Percentiles rank a stretch among this genome's conserved stretches.
Conservation (phyloP, 192 early-diverging fungal species). For the Coemansia erecta region DNA sequence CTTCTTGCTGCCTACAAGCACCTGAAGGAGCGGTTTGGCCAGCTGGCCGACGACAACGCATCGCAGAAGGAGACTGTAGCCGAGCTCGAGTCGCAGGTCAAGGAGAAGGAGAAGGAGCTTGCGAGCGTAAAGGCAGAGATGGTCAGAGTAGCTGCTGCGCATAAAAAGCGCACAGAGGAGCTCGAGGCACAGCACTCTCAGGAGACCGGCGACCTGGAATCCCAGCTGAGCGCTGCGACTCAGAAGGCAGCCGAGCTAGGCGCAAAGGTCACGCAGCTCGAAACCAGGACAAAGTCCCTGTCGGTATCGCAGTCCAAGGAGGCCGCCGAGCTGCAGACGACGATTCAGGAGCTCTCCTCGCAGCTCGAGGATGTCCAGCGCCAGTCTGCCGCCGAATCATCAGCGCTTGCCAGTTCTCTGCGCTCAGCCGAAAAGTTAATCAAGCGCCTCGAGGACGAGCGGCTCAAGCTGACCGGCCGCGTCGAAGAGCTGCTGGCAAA, state of each 20-base stretch:
- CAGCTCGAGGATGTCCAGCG: slow-evolving; percentile 27
- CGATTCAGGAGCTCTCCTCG: slow-evolving; percentile 28
- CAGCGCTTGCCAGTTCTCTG: slow-evolving; percentile 10
- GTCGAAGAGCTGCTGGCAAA: slow-evolving; percentile 22
- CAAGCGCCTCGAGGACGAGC: slow-evolving; percentile 36
- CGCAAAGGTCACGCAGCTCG: slow-evolving; percentile 22
- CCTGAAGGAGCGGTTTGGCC: slow-evolving; percentile 36
- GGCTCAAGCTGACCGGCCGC: slow-evolving; percentile 13
- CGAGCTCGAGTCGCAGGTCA: slow-evolving; percentile 13
- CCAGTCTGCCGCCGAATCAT: slow-evolving; percentile 17
- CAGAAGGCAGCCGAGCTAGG: slow-evolving; percentile 19
- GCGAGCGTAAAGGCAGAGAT: slow-evolving; percentile 11
- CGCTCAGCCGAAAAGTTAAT: slow-evolving; percentile 16
- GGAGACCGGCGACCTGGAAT: slow-evolving; percentile 20
- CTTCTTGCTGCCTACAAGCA: slow-evolving; percentile 38
- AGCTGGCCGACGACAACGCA: slow-evolving; percentile 23
- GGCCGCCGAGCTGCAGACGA: slow-evolving; percentile 17
- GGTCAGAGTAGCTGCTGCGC: neutral
- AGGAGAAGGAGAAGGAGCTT: slow-evolving; percentile 5
- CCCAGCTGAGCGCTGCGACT: slow-evolving; percentile 10
- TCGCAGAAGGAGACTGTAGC: slow-evolving; percentile 8
- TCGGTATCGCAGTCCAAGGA: slow-evolving; percentile 37
- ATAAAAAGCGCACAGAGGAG: slow-evolving; percentile 8
- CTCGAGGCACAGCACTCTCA: slow-evolving; percentile 16
- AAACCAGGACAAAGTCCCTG: slow-evolving; percentile 29